These are phyloP conservation scores for Dorcoceras hygrometricum DNA, from an alignment of 257 asterid species.

Conservation along the genomic window DNA sequence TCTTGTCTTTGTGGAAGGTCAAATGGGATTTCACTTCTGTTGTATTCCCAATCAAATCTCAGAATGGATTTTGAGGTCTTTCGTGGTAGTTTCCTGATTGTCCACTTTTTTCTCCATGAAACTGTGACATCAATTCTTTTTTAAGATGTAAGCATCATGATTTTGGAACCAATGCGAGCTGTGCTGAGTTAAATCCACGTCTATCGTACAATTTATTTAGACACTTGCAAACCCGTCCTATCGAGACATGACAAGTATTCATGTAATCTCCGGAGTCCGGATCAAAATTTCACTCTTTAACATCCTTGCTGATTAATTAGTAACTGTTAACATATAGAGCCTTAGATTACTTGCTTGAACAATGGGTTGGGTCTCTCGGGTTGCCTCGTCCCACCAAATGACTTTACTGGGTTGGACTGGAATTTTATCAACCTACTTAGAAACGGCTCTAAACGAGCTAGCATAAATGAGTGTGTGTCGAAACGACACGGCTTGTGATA, in stretches of 20 bases:
- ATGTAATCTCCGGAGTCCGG: too few relatives aligned
- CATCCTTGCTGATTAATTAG: neutral
- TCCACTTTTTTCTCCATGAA: neutral
- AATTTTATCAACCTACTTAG: too few relatives aligned
- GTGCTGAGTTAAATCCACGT: conserved; percentile 26
- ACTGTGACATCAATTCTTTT: neutral
- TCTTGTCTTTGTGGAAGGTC: neutral
- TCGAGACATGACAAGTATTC: neutral
- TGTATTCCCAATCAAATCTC: neutral
- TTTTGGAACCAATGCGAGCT: conserved; percentile 14
- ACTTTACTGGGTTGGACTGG: too few relatives aligned
- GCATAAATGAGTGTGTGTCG: too few relatives aligned
- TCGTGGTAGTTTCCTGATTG: neutral
- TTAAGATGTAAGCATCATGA: neutral
- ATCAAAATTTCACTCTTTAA: too few relatives aligned
- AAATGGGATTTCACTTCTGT: neutral
- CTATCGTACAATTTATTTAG: conserved; percentile 21
- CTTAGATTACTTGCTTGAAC: conserved; percentile 8
- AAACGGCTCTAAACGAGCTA: too few relatives aligned
- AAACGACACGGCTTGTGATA: too few relatives aligned
- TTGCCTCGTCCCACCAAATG: too few relatives aligned
- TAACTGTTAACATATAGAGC: conserved; percentile 5
- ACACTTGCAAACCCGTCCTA: neutral
- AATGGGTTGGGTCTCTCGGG: too few relatives aligned
- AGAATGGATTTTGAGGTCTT: too few relatives aligned